Evolutionary conservation across 2,329 filamentous ascomycete species (phyloP), one percentile per base, ranked within the genome.

Genomic region (Sporothrix pallida): DNA sequence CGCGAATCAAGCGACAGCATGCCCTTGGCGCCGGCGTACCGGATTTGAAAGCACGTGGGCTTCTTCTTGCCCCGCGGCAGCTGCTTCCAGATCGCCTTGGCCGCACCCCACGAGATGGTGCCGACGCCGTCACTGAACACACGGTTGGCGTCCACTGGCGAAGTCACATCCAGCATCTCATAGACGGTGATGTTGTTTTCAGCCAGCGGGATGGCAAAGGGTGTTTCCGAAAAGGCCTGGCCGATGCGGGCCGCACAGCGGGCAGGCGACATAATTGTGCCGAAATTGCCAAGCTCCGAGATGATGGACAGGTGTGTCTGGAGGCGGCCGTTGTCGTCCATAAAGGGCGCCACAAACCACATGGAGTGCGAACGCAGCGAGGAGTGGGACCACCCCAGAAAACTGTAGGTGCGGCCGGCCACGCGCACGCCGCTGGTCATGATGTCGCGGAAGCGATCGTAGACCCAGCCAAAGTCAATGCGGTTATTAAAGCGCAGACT

Each of bases 61-160:
- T 83, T 82, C 0, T 83, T 78, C 50, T 83, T 83, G 31, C 82
- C 82, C 46, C 81, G 79, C 0, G 88, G 86, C 72, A 92, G 81
- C 5, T 82, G 78, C 0, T 82, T 80, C 86, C 89, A 91, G 2
- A 95, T 87, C n/a, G 84, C 84, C 15, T 87, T 80, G 68, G 92
- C 82, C 0, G 93, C 84, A 0, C 83, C 83, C 12, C 77, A 78
- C 0, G 93, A 95, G 5, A 96, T 88, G 0, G 89, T 93, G 0
- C 93, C 93, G 0, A 93, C 91, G 0, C 93, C 93, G 78, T 96
- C 93, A 75, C 91, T 94, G 79, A 96, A 97, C 0, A 90, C 85
- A 4, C 90, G 86, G 0, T 81, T 83, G 12, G 86, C 81, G 46
- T 84, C 82, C 0, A 68, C 60, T 1, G 48, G 48, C 1, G 83